A percentile compares a stretch with the other conserved stretches of the same genome.
Conservation (phyloP, 2,329 filamentous ascomycete genomes). For the Sordariomycetes sp. region DNA sequence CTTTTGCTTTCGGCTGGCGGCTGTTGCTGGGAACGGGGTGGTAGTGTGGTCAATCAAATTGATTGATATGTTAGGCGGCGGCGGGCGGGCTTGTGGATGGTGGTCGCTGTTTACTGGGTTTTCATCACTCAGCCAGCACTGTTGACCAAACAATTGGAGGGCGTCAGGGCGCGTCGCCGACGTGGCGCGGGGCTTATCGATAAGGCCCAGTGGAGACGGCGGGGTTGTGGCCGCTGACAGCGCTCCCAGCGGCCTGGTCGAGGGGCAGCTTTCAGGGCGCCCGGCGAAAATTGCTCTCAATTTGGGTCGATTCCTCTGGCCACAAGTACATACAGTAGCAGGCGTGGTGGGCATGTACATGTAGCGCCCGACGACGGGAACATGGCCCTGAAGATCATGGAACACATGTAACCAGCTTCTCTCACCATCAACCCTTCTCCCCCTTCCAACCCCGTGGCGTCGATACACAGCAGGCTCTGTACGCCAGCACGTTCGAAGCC, state of each 20-base stretch:
- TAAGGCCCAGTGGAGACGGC: not conserved
- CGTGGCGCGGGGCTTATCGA: slow-evolving; percentile 2
- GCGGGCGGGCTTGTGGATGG: not conserved
- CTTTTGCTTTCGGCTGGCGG: not conserved
- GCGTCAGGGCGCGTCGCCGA: not conserved
- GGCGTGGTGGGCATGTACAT: not conserved
- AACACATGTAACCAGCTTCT: no score
- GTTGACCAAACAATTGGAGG: not conserved
- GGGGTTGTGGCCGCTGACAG: no score
- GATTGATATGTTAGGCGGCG: not conserved
- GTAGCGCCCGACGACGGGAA: not conserved
- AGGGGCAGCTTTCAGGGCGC: not conserved
- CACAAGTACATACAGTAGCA: not conserved
- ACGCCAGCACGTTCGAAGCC: not conserved
- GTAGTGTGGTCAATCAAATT: no score
- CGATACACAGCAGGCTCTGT: not conserved
- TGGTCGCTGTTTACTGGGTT: not conserved
- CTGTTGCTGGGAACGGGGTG: not conserved
- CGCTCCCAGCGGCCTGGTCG: not conserved
- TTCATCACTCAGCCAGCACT: not conserved
- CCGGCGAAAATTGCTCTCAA: not conserved
- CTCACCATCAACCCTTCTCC: not conserved
- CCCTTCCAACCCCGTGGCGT: not conserved
- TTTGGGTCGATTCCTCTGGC: no score
- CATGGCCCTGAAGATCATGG: not conserved